phyloP scores from a whole-genome alignment of 2,329 filamentous ascomycete genomes.

The Aspergillus novofumigatus region DNA sequence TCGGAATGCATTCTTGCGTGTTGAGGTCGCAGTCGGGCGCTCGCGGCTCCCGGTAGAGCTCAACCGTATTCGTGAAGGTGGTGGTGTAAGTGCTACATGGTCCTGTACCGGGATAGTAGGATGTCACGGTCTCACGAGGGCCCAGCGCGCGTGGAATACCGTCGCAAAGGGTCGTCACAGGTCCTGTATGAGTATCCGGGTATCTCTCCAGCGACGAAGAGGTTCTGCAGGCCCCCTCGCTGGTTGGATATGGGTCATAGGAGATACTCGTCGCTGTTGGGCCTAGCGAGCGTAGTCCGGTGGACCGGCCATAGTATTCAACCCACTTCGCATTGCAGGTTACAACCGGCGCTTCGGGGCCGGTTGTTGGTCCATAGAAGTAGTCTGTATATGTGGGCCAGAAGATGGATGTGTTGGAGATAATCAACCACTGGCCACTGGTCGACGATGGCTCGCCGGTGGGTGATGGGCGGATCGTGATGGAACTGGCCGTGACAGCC shows the following conservation, averaged over 20 bases:
- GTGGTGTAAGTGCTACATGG: constrained; percentile 9
- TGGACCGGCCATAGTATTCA: constrained; percentile 12
- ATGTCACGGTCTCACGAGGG: constrained; percentile 12
- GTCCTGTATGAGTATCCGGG: constrained; percentile 15
- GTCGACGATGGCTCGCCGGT: constrained; percentile 1
- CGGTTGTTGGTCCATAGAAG: constrained; percentile 20
- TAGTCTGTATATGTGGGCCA: constrained; percentile 24
- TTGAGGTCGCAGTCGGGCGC: constrained; percentile 13
- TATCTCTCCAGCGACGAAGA: constrained; percentile 7
- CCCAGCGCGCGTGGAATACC: constrained; percentile 16
- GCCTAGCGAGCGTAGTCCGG: constrained; percentile 14
- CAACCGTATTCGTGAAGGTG: background rate
- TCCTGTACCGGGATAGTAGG: constrained; percentile 17
- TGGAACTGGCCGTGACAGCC: background rate
- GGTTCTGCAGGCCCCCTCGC: constrained; percentile 16
- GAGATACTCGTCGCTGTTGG: constrained; percentile 11
- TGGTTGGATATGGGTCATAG: constrained; percentile 12
- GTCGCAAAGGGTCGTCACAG: constrained; percentile 21
- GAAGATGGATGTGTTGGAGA: constrained; percentile 16
- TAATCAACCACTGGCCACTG: constrained; percentile 30
- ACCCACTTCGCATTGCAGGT: constrained; percentile 19
- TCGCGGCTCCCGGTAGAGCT: constrained; percentile 10
- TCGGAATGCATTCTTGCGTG: constrained; percentile 16
- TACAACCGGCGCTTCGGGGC: constrained; percentile 15
- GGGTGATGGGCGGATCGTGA: background rate